Evolutionary conservation across 2,329 filamentous ascomycete genomes (phyloP).

Genomic region (Moelleriella libera): DNA sequence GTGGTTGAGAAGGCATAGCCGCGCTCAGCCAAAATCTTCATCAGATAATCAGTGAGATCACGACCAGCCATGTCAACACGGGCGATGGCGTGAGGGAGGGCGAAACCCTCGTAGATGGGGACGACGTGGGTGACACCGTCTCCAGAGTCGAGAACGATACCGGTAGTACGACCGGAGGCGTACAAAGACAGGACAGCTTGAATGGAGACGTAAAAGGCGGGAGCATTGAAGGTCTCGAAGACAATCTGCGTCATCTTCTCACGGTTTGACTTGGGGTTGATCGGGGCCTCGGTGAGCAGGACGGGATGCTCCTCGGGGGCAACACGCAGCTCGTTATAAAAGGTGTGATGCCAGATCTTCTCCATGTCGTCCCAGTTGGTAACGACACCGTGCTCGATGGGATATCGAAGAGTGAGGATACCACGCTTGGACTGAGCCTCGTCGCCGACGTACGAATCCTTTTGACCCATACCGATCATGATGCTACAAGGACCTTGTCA

Average conservation of each 20-base stretch:
- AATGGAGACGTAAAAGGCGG: conserved; percentile 99
- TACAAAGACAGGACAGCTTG: conserved; percentile 98
- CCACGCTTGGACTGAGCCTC: conserved; percentile 99
- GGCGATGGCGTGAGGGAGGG: conserved; percentile 97
- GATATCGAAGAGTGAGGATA: conserved; percentile 99
- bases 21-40: conserved; percentile 99
- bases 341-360: conserved; percentile 99
- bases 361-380: conserved; percentile 99
- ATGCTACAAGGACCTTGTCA: conserved; percentile 48
- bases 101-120: conserved; percentile 99
- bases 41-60: conserved; percentile 99
- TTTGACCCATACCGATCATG: conserved; percentile 99
- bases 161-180: conserved; percentile 98
- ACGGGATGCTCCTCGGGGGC: conserved; percentile 99
- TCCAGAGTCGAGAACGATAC: conserved; percentile 99
- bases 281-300: conserved; percentile 95
- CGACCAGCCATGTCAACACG: conserved; percentile 99
- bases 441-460: conserved; percentile 99
- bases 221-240: conserved; percentile 99
- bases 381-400: conserved; percentile 99
- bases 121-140: conserved; percentile 99
- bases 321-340: conserved; percentile 99
- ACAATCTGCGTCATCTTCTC: conserved; percentile 99
- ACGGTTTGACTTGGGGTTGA: conserved; percentile 99
- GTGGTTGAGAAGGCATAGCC: conserved; percentile 99